A percentile compares a stretch with the other conserved stretches of the same genome.
Evolutionary conservation across 2,329 filamentous ascomycete species (phyloP).

Genomic region (Ophiostoma ips): DNA sequence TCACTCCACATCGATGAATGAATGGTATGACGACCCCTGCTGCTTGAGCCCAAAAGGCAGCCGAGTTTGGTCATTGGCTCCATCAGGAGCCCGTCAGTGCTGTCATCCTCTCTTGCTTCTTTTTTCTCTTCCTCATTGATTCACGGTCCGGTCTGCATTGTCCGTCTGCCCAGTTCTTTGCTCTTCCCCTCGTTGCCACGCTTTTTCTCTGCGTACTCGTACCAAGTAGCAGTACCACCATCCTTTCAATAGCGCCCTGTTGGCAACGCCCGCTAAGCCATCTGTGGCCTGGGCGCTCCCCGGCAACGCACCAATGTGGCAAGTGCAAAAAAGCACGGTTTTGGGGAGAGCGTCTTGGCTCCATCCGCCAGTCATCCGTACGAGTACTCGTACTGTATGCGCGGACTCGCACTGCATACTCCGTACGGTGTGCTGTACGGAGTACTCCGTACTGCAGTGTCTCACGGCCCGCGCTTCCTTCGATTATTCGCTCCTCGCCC

Average conservation of each 20-base stretch:
- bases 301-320: background rate
- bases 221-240: background rate
- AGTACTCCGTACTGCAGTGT: background rate
- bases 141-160: too few species aligned
- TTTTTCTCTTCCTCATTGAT: too few species aligned
- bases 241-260: conserved; percentile 13
- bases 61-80: too few species aligned
- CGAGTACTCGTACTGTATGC: background rate
- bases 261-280: conserved; percentile 12
- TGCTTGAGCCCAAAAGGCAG: too few species aligned
- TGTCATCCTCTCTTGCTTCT: too few species aligned
- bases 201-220: background rate
- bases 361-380: background rate
- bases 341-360: too few species aligned
- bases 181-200: too few species aligned
- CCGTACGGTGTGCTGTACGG: background rate
- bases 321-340: background rate
- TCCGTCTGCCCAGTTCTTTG: too few species aligned
- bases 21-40: too few species aligned
- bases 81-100: too few species aligned
- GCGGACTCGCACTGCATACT: background rate
- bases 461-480: background rate
- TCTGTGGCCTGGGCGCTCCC: conserved; percentile 6
- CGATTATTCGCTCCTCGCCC: background rate
- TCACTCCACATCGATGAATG: too few species aligned